Evolutionary conservation across 371 early-diverging fungal genomes (phyloP), one percentile per base, ranked within the genome.

Genomic region (Mucor sp.): DNA sequence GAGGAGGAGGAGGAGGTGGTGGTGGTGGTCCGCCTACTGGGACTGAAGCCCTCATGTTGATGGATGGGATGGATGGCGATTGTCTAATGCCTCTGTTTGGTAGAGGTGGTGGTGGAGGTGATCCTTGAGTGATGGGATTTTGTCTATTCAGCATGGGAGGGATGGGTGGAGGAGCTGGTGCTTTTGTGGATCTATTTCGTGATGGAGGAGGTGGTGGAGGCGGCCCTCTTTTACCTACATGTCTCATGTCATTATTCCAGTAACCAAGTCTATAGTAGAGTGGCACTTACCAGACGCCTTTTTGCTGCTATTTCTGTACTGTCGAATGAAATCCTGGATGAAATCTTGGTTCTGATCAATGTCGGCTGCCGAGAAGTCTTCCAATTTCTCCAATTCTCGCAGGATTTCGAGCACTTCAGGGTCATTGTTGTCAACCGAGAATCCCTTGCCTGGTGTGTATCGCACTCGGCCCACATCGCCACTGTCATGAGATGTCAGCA

Each of bases 391-490:
- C 66, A 91, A 86, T 63, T 91, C 89, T 0, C 86, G 87, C 64
- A 92, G 70, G 44, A 87, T 83, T 50, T 85, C 85, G 70, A 94
- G 88, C 19, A 96, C 79, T 63, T 91, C 91, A 50, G 90, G 87
- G 47, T 94, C 93, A 58, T 93, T 89, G 72, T 91, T 91, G 53
- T 89, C 86, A 72, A 90, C 87, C 33, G 83, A 87, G 71, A 92
- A 94, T 30, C 95, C 95, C 39, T 86, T 89, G 28, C 88, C 86
- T 21, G 90, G 86, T 47, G 89, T 88, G 73, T 82, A 91, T n/a
- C 91, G 91, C 63, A 94, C 89, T 70, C 89, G 91, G 23, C 87
- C 83, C 12, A 93, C 75, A 75, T 93, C 90, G 62, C 88, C 77
- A 63, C 15, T 47, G 44, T 4, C 37, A 37, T 37, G 37, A 37